These are phyloP conservation scores for Keithomyces neogunnii DNA, from an alignment of 2,329 filamentous ascomycete species.

Conservation along the genomic window DNA sequence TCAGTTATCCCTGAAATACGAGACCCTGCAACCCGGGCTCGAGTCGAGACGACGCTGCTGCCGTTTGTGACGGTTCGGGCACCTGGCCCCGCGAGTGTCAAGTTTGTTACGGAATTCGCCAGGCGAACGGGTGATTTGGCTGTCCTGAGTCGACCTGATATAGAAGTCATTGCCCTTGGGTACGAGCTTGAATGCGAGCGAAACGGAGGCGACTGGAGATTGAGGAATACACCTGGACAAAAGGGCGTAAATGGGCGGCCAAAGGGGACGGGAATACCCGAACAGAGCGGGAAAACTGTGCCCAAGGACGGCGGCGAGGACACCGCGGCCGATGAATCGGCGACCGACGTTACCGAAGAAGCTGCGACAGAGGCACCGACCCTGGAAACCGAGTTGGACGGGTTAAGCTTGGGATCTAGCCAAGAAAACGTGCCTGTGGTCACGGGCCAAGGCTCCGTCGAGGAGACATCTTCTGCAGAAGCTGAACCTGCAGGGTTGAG, in stretches of 20 bases:
- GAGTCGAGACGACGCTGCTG: conserved; percentile 75
- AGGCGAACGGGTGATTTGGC: conserved; percentile 81
- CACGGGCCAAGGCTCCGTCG: conserved; percentile 2
- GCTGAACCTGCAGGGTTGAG: conserved; percentile 6
- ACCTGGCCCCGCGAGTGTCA: conserved; percentile 68
- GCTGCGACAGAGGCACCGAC: conserved; percentile 15
- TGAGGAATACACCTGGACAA: conserved; percentile 72
- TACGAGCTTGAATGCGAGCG: conserved; percentile 93
- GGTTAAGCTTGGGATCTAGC: conserved; percentile 13
- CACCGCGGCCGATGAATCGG: not conserved
- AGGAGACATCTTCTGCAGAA: not conserved
- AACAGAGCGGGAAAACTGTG: conserved; percentile 16
- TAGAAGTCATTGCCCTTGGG: conserved; percentile 79
- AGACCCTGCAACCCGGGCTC: conserved; percentile 69
- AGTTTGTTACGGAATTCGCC: conserved; percentile 76
- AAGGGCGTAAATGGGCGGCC: conserved; percentile 64
- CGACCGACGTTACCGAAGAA: conserved; percentile 5
- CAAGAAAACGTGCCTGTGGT: not conserved
- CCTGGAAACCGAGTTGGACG: conserved; percentile 12
- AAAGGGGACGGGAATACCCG: not conserved
- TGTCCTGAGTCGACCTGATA: conserved; percentile 80
- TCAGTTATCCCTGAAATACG: conserved; percentile 82
- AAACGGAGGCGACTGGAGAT: conserved; percentile 80
- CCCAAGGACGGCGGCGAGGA: not conserved
- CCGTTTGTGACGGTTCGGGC: conserved; percentile 75